phyloP scores from a whole-genome alignment of 768 basidiomycete species.

The Boletus speciosus region DNA sequence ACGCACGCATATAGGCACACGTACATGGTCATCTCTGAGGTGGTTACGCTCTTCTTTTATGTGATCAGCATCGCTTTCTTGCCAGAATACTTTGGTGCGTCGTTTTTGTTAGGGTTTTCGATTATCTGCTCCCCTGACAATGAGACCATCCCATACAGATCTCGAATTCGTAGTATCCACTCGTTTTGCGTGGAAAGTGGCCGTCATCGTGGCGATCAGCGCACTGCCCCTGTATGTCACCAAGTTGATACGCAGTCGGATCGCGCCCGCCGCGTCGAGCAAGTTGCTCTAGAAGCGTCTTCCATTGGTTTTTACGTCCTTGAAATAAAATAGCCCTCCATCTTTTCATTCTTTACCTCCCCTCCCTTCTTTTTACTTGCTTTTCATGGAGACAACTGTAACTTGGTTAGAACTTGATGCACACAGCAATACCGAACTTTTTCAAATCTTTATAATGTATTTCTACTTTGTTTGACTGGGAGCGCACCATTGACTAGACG shows the following conservation, averaged over 20 bases:
- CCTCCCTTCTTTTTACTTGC: not conserved
- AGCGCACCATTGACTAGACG: slow-evolving; percentile 12
- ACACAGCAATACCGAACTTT: slow-evolving; percentile 7
- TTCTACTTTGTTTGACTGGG: slow-evolving; percentile 30
- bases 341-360: no score
- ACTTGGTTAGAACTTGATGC: not conserved
- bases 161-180: slow-evolving; percentile 86
- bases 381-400: not conserved
- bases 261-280: slow-evolving; percentile 91
- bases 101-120: not conserved
- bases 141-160: slow-evolving; percentile 46
- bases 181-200: slow-evolving; percentile 91
- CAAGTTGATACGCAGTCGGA: slow-evolving; percentile 79
- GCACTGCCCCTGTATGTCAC: slow-evolving; percentile 88
- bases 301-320: no score
- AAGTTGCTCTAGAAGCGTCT: slow-evolving; percentile 58
- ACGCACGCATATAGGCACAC: slow-evolving; percentile 59
- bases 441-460: slow-evolving; percentile 39
- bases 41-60: slow-evolving; percentile 87
- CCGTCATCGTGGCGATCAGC: slow-evolving; percentile 91
- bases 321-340: no score
- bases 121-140: no score
- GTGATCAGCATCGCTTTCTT: slow-evolving; percentile 88
- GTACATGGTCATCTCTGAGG: slow-evolving; percentile 91
- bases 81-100: slow-evolving; percentile 93